Base-by-base conservation (phyloP, 345 rosid species). In the Ricinus communis region DNA sequence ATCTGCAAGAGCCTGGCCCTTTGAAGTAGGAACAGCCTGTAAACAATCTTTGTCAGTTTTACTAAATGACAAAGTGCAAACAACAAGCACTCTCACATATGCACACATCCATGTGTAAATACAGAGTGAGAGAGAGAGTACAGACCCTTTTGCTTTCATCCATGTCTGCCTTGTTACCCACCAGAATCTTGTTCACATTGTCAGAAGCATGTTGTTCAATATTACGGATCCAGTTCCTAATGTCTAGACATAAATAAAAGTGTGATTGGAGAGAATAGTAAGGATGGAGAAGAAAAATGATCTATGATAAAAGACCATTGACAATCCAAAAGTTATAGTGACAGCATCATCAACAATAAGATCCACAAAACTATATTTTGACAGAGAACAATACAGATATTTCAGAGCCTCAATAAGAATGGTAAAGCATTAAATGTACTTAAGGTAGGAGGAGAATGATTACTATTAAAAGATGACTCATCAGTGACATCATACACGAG, bases 1-100 rank as follows among this genome's bases (percentile, higher is more conserved):
- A 74, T 96, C 98, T 57, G 99, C 98, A 55, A 96, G 98, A 61
- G 97, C 98, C 81, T 93, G 99, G 70, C 97, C 99, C 89, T 83
- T 93, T 8, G 97, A 64, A 59, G 95, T 96, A 57, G 97, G 98
- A 74, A 92, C 97, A 36, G 93, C 99, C 97, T 93, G 80, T 54
- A 75, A 71, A 51, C 19, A 28, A 25, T 64, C 43, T 11, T 28
- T 22, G 38, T 70, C 66, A 70, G 27, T 50, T 68, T n/a, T 12
- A 53, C 57, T 11, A 6, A 22, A 21, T 8, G 22, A 53, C 0
- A 53, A 33, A 33, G 6, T 43, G 47, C 63, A 59, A 5, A 31
- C 40, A 59, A 31, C 8, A 18, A 30, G 47, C 14, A 12, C 36
- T 18, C 22, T 30, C 43, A 19, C 62, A 30, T 13, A 56, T 6